phyloP scores from a whole-genome alignment of 2,329 filamentous ascomycete genomes.

The Calonectria honghensis region DNA sequence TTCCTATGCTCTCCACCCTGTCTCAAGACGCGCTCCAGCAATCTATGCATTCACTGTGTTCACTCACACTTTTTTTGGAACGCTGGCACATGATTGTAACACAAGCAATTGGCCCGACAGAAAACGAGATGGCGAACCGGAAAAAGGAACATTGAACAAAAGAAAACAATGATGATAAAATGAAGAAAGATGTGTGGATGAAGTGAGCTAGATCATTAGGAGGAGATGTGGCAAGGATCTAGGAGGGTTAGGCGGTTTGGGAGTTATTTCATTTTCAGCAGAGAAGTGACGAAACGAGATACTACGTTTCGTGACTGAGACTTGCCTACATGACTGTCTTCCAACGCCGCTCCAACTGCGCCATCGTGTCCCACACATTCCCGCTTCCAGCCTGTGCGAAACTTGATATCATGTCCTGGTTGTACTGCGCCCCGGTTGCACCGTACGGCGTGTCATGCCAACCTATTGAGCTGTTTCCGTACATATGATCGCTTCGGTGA shows the following conservation, averaged over 20 bases:
- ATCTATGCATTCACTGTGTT: too few relatives aligned
- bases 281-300: neutral
- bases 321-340: neutral
- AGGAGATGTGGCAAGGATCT: neutral
- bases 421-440: slow-evolving; percentile 7
- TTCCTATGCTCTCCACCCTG: too few relatives aligned
- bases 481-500: neutral
- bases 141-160: too few relatives aligned
- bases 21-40: too few relatives aligned
- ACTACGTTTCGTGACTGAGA: neutral
- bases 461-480: slow-evolving; percentile 22
- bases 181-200: neutral
- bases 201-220: neutral
- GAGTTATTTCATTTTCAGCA: neutral
- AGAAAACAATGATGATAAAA: too few relatives aligned
- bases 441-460: slow-evolving; percentile 24
- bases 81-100: too few relatives aligned
- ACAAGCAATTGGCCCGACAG: too few relatives aligned
- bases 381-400: slow-evolving; percentile 14
- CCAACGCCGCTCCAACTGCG: slow-evolving; percentile 15
- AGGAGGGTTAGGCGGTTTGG: neutral
- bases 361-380: slow-evolving; percentile 19
- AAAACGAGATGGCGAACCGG: too few relatives aligned
- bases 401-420: slow-evolving; percentile 6
- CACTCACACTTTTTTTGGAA: too few relatives aligned